Evolutionary conservation across 805 yeast genomes (phyloP), one percentile per base, ranked within the genome.

Genomic region (Nakazawaea siamensis): DNA sequence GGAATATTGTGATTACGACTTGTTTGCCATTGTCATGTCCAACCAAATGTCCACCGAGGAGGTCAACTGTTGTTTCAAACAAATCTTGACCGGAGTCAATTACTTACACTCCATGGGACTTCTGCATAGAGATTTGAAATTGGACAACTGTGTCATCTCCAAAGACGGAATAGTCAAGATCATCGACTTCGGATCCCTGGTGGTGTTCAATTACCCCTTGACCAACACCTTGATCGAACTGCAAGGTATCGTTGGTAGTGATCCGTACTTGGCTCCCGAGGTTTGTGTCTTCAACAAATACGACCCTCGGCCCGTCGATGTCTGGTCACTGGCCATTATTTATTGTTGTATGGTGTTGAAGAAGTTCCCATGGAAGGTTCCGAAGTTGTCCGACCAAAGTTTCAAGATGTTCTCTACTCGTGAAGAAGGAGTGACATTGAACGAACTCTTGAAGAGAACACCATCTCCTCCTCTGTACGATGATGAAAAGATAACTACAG

Each of bases 341-440:
- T 83, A 82, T 57, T 84, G 94, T 46, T 87, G 96, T 62, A 86
- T 87, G 95, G 73, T 84, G 40, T 65, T 87, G 54, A 80, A 85
- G 52, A 82, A 86, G 60, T 87, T 87, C 60, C 96, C 96, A 7
- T 87, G 96, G 96, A 86, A 85, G 52, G 84, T 85, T 6, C 96
- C 97, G 7, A 80, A 84, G 50, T 57, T 76, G 34, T 66, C 80
- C 33, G 96, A 87, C 56, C 73, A 77, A 46, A 79, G 92, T 42
- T 88, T 87, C 61, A 84, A 82, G 57, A 55, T 84, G 46, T 88
- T 84, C 54, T 80, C 90, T 29, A 73, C 83, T 18, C 73, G 87
- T 20, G 79, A 73, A 45, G 71, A 78, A 23, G 82, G 82, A 38
- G 74, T 67, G 34, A 73, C 87, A 1, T 60, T 83, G 41, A 76